Conservation (phyloP, 78 protist genomes). For the Dictyostelium citrinum region DNA sequence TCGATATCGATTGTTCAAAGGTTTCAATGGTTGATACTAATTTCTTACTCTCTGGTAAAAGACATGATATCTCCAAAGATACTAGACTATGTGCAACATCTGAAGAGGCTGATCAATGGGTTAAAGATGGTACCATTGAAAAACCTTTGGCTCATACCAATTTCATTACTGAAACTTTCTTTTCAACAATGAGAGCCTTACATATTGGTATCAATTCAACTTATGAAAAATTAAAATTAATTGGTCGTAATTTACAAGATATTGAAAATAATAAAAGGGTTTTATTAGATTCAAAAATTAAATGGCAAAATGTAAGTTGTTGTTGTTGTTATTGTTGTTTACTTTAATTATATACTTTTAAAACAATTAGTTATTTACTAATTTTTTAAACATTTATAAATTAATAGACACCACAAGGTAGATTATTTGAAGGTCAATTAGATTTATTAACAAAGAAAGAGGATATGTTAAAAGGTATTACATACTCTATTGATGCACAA, state of each 20-base stretch:
- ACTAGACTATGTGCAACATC: slow-evolving; percentile 39
- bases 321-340: too few relatives aligned
- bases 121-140: not conserved
- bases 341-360: too few relatives aligned
- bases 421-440: slow-evolving; percentile 10
- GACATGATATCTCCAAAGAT: slow-evolving; percentile 42
- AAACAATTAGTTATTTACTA: too few relatives aligned
- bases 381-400: not conserved
- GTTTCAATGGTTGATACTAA: slow-evolving; percentile 36
- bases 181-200: slow-evolving; percentile 41
- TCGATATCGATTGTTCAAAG: slow-evolving; percentile 43
- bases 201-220: slow-evolving; percentile 44
- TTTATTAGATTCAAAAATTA: not conserved
- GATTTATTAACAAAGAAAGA: slow-evolving; percentile 11
- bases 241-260: slow-evolving; percentile 3
- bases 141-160: not conserved
- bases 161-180: slow-evolving; percentile 75
- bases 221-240: not conserved
- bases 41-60: slow-evolving; percentile 10
- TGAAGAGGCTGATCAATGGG: slow-evolving; percentile 44
- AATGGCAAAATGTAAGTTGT: slow-evolving; percentile 41
- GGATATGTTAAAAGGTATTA: slow-evolving; percentile 20
- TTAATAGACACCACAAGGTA: slow-evolving; percentile 69
- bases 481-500: slow-evolving; percentile 31
- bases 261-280: not conserved